Evolutionary conservation across 2,329 filamentous ascomycete genomes (phyloP).

Genomic region (Hirsutella minnesotensis): DNA sequence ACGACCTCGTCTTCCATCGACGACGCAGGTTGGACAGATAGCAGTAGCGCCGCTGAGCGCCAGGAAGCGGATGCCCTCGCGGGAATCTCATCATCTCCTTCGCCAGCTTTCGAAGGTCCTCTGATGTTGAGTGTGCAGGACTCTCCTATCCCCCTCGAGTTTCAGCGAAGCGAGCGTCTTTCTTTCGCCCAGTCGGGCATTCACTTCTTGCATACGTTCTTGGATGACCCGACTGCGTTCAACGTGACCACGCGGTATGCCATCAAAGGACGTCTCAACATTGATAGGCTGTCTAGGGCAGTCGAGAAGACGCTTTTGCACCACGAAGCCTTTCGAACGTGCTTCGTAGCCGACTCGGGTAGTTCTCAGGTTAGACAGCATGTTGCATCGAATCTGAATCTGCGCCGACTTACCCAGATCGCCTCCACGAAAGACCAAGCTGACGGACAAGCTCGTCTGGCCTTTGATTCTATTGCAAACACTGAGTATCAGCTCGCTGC

Average conservation of each 20-base stretch:
- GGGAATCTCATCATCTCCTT: not conserved
- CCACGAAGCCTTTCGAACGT: constrained; percentile 12
- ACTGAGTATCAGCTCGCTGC: constrained; percentile 25
- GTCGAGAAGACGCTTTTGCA: constrained; percentile 6
- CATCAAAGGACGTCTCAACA: constrained; percentile 6
- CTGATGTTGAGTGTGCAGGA: not conserved
- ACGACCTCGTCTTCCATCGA: not conserved
- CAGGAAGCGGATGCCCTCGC: not conserved
- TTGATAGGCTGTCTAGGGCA: constrained; percentile 7
- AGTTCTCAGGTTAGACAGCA: constrained; percentile 4
- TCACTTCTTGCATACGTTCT: constrained; percentile 1
- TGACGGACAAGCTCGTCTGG: constrained; percentile 10
- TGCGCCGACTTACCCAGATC: constrained; percentile 6
- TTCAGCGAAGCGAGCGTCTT: not conserved
- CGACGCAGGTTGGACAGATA: not conserved
- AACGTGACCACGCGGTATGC: constrained; percentile 6
- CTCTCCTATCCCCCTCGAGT: no score
- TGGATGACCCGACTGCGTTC: constrained; percentile 7
- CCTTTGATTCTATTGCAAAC: constrained; percentile 15
- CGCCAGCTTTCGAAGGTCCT: not conserved
- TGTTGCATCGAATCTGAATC: constrained; percentile 14
- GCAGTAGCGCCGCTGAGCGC: not conserved
- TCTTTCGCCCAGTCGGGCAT: not conserved
- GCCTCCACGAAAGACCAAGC: not conserved
- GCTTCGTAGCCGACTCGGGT: constrained; percentile 7